Evolutionary conservation across 805 yeast species (phyloP).

Genomic region (Maudiozyma pseudohumilis): DNA sequence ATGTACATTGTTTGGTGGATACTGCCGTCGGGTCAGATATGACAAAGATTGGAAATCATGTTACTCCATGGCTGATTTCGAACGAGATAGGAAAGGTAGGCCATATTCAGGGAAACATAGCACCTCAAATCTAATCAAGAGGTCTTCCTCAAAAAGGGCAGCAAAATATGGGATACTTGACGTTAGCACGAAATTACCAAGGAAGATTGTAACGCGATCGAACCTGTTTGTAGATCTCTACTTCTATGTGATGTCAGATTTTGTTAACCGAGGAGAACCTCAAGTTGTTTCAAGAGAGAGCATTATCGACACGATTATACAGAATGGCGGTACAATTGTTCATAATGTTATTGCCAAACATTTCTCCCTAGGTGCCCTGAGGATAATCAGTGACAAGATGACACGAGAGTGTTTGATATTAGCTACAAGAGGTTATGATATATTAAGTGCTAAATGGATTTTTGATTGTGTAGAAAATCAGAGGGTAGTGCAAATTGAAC

Average conservation of each 20-base stretch:
- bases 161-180: slow-evolving; percentile 9
- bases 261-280: slow-evolving; percentile 12
- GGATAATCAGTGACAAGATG: slow-evolving; percentile 32
- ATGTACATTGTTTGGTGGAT: slow-evolving; percentile 66
- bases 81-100: slow-evolving; percentile 3
- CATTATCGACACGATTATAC: slow-evolving; percentile 31
- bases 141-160: slow-evolving; percentile 16
- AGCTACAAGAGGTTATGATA: slow-evolving; percentile 43
- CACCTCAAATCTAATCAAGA: neutral
- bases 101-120: neutral
- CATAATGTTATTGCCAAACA: slow-evolving; percentile 25
- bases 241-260: slow-evolving; percentile 50
- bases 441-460: slow-evolving; percentile 64
- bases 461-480: slow-evolving; percentile 40
- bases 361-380: slow-evolving; percentile 8
- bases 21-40: slow-evolving; percentile 53
- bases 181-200: neutral
- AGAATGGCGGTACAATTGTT: slow-evolving; percentile 43
- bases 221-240: slow-evolving; percentile 36
- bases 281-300: slow-evolving; percentile 28
- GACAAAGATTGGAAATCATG: slow-evolving; percentile 57
- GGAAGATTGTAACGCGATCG: slow-evolving; percentile 12
- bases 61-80: slow-evolving; percentile 44
- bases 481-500: slow-evolving; percentile 45
- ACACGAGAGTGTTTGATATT: slow-evolving; percentile 34